Evolutionary conservation across 2,329 filamentous ascomycete genomes (phyloP).

Genomic region (Colletotrichum graminicola): DNA sequence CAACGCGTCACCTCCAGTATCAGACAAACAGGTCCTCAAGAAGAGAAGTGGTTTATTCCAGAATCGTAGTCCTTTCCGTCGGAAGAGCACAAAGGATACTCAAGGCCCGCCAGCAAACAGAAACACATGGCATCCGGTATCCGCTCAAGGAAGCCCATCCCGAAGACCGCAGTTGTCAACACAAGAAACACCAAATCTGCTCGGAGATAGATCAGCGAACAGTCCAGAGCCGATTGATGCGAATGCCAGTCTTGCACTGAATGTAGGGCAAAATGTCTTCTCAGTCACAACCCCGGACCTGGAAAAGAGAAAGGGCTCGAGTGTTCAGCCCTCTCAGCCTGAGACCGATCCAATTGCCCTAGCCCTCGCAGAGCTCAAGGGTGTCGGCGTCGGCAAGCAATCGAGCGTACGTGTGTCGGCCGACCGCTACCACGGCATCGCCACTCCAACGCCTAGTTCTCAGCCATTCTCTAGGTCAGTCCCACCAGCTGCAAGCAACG

Average conservation of each 20-base stretch:
- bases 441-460: constrained; percentile 77
- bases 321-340: constrained; percentile 61
- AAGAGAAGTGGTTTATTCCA: constrained; percentile 91
- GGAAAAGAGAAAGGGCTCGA: constrained; percentile 56
- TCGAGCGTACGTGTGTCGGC: constrained; percentile 89
- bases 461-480: constrained; percentile 59
- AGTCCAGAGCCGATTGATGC: constrained; percentile 93
- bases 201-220: constrained; percentile 57
- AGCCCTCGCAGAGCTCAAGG: constrained; percentile 92
- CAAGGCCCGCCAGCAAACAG: constrained; percentile 59
- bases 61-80: constrained; percentile 90
- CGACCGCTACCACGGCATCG: constrained; percentile 93
- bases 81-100: constrained; percentile 87
- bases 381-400: constrained; percentile 80
- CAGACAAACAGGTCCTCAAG: constrained; percentile 76
- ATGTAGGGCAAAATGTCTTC: constrained; percentile 96
- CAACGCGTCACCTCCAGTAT: constrained; percentile 58
- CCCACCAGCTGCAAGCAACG: constrained; percentile 53
- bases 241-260: constrained; percentile 90
- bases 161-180: constrained; percentile 57
- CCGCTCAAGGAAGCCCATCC: constrained; percentile 47
- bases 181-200: constrained; percentile 53
- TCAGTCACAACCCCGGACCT: constrained; percentile 86
- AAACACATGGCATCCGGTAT: constrained; percentile 70
- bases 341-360: constrained; percentile 90